A percentile compares a stretch with the other conserved stretches of the same genome.
Evolutionary conservation across 2,329 filamentous ascomycete species (phyloP).

Genomic region (Cercospora sp.): DNA sequence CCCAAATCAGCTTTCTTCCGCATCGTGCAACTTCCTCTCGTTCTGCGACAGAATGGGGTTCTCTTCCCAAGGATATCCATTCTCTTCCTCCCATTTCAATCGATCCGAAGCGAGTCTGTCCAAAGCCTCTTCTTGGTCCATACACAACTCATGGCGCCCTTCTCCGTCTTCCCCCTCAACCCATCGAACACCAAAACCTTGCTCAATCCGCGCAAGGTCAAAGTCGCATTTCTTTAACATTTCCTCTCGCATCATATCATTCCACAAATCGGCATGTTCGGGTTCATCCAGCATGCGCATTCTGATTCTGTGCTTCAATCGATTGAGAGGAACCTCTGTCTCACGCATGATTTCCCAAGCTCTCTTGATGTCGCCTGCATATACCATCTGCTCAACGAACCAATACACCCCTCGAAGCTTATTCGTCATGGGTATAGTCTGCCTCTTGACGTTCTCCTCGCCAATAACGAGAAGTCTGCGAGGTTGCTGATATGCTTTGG

Average conservation of each 20-base stretch:
- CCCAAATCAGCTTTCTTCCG: constrained; percentile 20
- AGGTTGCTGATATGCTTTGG: constrained; percentile 25
- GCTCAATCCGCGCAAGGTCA: constrained; percentile 37
- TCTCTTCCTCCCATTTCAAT: constrained; percentile 33
- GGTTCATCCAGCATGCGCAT: constrained; percentile 32
- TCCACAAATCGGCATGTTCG: constrained; percentile 32
- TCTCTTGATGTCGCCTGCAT: constrained; percentile 32
- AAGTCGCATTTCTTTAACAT: constrained; percentile 35
- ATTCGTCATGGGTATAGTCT: constrained; percentile 25
- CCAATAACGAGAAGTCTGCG: constrained; percentile 20
- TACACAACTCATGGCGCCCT: constrained; percentile 32
- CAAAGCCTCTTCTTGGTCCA: constrained; percentile 35
- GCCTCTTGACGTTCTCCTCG: neutral
- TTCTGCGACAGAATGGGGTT: constrained; percentile 19
- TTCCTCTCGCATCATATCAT: constrained; percentile 31
- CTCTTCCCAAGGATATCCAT: constrained; percentile 36
- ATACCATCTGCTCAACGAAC: constrained; percentile 40
- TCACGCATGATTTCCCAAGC: constrained; percentile 39
- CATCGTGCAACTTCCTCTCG: constrained; percentile 31
- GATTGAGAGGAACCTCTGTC: constrained; percentile 27
- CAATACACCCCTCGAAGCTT: constrained; percentile 37
- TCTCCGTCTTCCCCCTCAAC: constrained; percentile 20
- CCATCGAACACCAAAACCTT: constrained; percentile 38
- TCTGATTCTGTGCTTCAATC: constrained; percentile 27
- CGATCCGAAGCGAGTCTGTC: constrained; percentile 31